Base-by-base conservation (phyloP, 176 grass and related monocot genomes). In the Cocos nucifera region DNA sequence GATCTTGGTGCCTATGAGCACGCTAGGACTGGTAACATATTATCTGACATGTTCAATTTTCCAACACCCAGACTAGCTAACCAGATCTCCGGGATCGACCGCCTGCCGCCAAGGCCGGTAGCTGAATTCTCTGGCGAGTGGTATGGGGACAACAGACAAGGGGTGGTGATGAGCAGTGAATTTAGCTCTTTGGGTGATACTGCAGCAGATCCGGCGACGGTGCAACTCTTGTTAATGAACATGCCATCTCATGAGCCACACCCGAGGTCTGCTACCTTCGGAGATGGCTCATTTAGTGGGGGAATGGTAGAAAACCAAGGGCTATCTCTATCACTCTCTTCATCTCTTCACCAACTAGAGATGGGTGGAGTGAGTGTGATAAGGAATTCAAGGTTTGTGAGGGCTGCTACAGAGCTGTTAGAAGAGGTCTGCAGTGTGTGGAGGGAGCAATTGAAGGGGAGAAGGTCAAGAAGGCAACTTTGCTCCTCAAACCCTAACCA, bases 31-130 rank as follows among this genome's bases (percentile, higher is more conserved):
- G 67, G 81, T 30, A 92, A 80, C 85, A 98, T 98, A 88, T 70
- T 98, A n/a, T 82, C 88, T 1, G 94, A 98, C 73, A 98, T 98
- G 94, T 92, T 98, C 74, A 89, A 86, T 69, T 98, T 92, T 75
- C 75, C 68, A 14, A 79, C 88, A 21, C 74, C 82, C 69, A 81
- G 92, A 22, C 67, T 89, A 9, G 81, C 88, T 28, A 92, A 71
- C 85, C 88, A 92, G 79, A 85, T 98, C 81, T 81, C 49, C 23
- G 73, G 69, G 26, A 12, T 49, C 10, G 79, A 89, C 70, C 81
- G 82, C 52, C 80, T 79, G 58, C 84, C 78, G 22, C 64, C 69
- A 1, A 68, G 60, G 19, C 58, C 54, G 15, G 71, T 74, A 3
- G 12, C 57, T 0, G 66, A 66, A 4, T 32, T 85, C 62, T 19